These are phyloP conservation scores for Elsinoe australis DNA, from an alignment of 2,329 filamentous ascomycete species.

Conservation along the genomic window DNA sequence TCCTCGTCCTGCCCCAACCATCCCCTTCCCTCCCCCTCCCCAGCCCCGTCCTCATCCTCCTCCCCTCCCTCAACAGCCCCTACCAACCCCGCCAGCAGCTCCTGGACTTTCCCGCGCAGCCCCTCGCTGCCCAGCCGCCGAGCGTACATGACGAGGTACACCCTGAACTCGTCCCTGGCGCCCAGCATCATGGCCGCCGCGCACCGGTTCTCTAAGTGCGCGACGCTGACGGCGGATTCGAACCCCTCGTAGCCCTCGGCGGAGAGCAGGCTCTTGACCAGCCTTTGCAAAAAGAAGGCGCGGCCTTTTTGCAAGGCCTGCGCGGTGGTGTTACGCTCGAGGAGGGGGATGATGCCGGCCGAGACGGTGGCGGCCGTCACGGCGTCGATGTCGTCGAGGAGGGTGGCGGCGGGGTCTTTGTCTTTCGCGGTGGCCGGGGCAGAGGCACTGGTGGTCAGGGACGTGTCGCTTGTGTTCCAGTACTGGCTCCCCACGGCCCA, in stretches of 20 bases:
- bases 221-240: conserved; percentile 84
- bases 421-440: conserved; percentile 19
- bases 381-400: conserved; percentile 42
- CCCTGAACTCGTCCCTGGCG: conserved; percentile 82
- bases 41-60: conserved; percentile 40
- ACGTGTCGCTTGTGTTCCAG: conserved; percentile 95
- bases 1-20: conserved; percentile 62
- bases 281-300: conserved; percentile 80
- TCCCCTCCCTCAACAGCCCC: conserved; percentile 61
- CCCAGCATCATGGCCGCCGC: conserved; percentile 79
- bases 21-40: conserved; percentile 40
- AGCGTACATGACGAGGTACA: conserved; percentile 97
- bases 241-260: conserved; percentile 88
- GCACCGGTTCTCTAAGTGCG: conserved; percentile 89
- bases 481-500: conserved; percentile 98
- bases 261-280: conserved; percentile 81
- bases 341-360: conserved; percentile 82
- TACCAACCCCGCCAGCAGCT: conserved; percentile 73
- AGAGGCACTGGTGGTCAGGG: conserved; percentile 69
- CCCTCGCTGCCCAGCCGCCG: conserved; percentile 91
- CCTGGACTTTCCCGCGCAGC: conserved; percentile 79
- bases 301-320: conserved; percentile 87
- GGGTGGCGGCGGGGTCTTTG: conserved; percentile 42
- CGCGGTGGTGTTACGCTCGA: conserved; percentile 90
- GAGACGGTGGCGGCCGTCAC: conserved; percentile 59